Conservation (phyloP, 2,329 filamentous ascomycete genomes). For the Clarireedia paspali region DNA sequence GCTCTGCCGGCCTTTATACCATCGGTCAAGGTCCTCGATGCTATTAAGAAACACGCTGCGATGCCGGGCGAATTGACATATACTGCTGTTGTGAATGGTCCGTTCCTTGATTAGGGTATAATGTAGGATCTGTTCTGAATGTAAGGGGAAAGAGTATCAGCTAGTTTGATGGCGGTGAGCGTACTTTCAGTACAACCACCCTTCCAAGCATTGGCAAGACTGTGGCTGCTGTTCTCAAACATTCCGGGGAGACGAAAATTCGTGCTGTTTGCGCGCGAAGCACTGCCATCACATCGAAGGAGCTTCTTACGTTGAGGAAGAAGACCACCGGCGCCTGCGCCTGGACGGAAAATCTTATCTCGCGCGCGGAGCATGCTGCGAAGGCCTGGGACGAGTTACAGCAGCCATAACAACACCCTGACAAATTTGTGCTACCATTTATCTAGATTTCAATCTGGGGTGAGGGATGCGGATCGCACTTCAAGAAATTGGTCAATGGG, state of each 20-base stretch:
- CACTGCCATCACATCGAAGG: conserved; percentile 16
- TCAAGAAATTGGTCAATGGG: conserved; percentile 40
- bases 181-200: conserved; percentile 20
- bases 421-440: conserved; percentile 13
- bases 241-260: conserved; percentile 25
- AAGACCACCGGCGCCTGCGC: conserved; percentile 14
- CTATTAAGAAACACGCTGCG: conserved; percentile 12
- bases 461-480: conserved; percentile 24
- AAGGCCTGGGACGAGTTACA: conserved; percentile 18
- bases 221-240: conserved; percentile 30
- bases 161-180: conserved; percentile 44
- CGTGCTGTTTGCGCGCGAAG: conserved; percentile 14
- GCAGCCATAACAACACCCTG: conserved; percentile 8
- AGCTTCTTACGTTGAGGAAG: conserved; percentile 10
- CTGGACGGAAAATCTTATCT: conserved; percentile 16
- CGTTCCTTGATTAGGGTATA: conserved; percentile 4
- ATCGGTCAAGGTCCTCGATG: conserved; percentile 14
- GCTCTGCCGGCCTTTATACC: conserved; percentile 12
- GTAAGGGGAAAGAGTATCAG: conserved; percentile 21
- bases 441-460: conserved; percentile 28
- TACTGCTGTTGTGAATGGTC: neutral
- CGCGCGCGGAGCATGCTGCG: conserved; percentile 9
- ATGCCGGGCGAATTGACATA: neutral
- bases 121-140: neutral
- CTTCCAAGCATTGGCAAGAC: conserved; percentile 29